Conservation (phyloP, 192 early-diverging fungal species). For the Radiomyces spectabilis region DNA sequence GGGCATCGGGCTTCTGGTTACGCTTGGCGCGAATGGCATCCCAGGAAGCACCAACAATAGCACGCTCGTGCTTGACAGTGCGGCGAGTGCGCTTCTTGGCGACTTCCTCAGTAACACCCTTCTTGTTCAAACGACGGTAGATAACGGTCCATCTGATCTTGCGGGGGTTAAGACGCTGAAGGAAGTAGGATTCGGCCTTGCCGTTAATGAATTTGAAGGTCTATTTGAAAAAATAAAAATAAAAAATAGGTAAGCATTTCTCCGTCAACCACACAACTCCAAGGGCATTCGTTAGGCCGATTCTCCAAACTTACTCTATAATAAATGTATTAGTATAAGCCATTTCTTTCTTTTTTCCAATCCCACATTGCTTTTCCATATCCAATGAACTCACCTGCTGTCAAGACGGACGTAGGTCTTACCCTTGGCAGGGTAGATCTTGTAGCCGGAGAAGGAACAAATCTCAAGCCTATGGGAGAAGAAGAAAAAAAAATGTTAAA, state of each 20-base stretch:
- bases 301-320: too few species aligned
- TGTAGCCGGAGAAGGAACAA: slow-evolving; percentile 96
- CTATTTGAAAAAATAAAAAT: slow-evolving; percentile 26
- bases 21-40: slow-evolving; percentile 97
- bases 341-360: not conserved
- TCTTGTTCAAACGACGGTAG: slow-evolving; percentile 98
- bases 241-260: too few species aligned
- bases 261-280: too few species aligned
- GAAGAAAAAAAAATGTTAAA: not conserved
- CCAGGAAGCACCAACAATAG: slow-evolving; percentile 89
- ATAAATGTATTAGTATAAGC: too few species aligned
- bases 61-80: slow-evolving; percentile 93
- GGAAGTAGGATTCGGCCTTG: slow-evolving; percentile 95
- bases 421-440: slow-evolving; percentile 99
- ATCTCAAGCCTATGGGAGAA: slow-evolving; percentile 64
- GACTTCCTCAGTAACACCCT: slow-evolving; percentile 94
- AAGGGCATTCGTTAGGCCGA: too few species aligned
- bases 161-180: slow-evolving; percentile 95
- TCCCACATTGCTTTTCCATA: too few species aligned
- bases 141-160: slow-evolving; percentile 96
- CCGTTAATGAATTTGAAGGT: slow-evolving; percentile 95
- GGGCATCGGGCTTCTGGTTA: slow-evolving; percentile 91
- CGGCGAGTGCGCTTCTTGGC: slow-evolving; percentile 94
- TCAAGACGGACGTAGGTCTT: slow-evolving; percentile 89
- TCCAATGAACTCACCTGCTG: slow-evolving; percentile 68